These are phyloP conservation scores for Adansonia grandidieri DNA, from an alignment of 441 rosid genomes.

Conservation along the genomic window DNA sequence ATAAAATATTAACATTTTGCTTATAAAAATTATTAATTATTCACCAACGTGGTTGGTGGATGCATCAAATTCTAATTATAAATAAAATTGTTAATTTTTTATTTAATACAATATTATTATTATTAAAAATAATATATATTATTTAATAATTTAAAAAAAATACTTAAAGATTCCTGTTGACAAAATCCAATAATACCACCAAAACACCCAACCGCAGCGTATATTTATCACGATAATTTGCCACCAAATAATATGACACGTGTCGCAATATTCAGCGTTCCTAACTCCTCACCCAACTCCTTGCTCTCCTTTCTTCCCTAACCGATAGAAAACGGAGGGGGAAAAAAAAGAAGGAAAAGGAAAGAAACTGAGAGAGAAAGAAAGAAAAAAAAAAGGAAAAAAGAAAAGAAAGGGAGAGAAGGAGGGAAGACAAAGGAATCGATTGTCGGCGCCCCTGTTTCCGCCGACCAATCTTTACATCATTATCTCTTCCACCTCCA, in stretches of 20 bases:
- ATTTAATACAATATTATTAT: too few relatives aligned
- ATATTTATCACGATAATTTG: neutral
- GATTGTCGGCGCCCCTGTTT: slow-evolving; percentile 75
- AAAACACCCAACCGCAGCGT: neutral
- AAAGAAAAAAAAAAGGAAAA: neutral
- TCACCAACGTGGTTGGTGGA: too few relatives aligned
- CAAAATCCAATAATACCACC: neutral
- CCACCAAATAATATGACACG: neutral
- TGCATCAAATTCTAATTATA: too few relatives aligned
- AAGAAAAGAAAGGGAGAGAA: neutral
- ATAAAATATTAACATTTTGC: too few relatives aligned
- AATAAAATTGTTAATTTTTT: too few relatives aligned
- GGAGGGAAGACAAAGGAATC: slow-evolving; percentile 49
- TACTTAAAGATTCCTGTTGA: too few relatives aligned
- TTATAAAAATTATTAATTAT: too few relatives aligned
- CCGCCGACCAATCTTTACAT: slow-evolving; percentile 71
- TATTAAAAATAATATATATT: too few relatives aligned
- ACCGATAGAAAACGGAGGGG: neutral
- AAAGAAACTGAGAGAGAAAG: neutral
- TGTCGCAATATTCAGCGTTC: neutral
- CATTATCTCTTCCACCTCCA: slow-evolving; percentile 34
- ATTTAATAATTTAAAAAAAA: too few relatives aligned
- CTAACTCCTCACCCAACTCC: slow-evolving; percentile 8
- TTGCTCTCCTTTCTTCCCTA: neutral
- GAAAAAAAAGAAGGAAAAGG: neutral